These are phyloP conservation scores for Didymella pomorum DNA, from an alignment of 2,329 filamentous ascomycete species.

Conservation along the genomic window DNA sequence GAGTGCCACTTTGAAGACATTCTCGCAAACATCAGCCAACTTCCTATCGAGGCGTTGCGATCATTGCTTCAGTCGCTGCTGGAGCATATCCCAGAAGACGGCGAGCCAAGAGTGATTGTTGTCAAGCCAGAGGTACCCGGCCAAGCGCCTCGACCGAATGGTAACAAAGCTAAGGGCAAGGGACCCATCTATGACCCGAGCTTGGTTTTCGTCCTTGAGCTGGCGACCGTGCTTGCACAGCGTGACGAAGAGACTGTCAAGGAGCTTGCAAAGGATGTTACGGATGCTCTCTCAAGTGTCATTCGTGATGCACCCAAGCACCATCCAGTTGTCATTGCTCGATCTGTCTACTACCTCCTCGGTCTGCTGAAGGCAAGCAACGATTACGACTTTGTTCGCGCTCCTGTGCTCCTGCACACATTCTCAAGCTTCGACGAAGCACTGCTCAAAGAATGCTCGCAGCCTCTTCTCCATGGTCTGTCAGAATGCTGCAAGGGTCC, in stretches of 20 bases:
- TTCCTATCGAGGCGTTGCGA: constrained; percentile 67
- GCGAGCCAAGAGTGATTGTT: constrained; percentile 79
- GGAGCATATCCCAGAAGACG: constrained; percentile 85
- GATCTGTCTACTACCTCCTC: constrained; percentile 86
- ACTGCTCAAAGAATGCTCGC: constrained; percentile 76
- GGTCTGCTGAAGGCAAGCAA: constrained; percentile 84
- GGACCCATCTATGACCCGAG: constrained; percentile 81
- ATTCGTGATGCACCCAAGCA: constrained; percentile 80
- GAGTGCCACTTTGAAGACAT: constrained; percentile 86
- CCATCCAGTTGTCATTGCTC: constrained; percentile 83
- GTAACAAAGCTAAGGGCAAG: constrained; percentile 63
- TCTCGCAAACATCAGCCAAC: constrained; percentile 78
- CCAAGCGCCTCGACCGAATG: constrained; percentile 66
- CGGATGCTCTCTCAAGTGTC: constrained; percentile 80
- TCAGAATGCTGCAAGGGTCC: constrained; percentile 80
- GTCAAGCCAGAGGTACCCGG: constrained; percentile 86
- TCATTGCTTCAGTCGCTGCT: constrained; percentile 77
- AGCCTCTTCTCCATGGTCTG: constrained; percentile 79
- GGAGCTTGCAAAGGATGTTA: constrained; percentile 78
- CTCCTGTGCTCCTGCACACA: constrained; percentile 88
- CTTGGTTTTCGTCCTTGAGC: constrained; percentile 88
- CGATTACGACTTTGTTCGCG: constrained; percentile 88
- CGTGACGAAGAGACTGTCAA: constrained; percentile 77
- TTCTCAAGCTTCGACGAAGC: constrained; percentile 88
- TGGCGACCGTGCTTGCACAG: constrained; percentile 82